Percentiles rank a stretch among this genome's conserved stretches.
phyloP scores from a whole-genome alignment of 2,329 filamentous ascomycete genomes.

The Drechslerella coelobrocha region DNA sequence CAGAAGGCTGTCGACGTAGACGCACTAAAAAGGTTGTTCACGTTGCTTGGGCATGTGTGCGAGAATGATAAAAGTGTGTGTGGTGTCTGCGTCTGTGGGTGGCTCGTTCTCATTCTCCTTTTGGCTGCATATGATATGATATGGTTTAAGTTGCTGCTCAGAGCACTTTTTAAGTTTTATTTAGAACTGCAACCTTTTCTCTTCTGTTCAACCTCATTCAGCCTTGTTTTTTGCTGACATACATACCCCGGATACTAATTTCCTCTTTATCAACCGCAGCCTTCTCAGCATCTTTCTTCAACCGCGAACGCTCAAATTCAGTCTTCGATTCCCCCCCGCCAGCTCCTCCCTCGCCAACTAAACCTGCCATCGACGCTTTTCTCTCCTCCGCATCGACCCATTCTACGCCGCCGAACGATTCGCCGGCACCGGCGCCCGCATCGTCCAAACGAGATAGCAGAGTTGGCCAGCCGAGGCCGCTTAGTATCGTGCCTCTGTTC shows the following conservation, averaged over 20 bases:
- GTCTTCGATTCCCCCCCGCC: constrained; percentile 6
- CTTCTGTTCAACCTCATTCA: constrained; percentile 11
- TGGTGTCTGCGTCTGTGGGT: background rate
- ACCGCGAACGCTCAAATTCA: constrained; percentile 54
- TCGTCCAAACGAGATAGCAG: constrained; percentile 56
- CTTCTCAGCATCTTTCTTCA: constrained; percentile 48
- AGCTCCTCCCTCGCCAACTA: constrained; percentile 34
- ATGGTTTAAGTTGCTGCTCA: constrained; percentile 4
- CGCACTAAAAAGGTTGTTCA: constrained; percentile 25
- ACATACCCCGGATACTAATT: background rate
- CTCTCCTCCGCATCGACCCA: constrained; percentile 51
- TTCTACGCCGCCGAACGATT: constrained; percentile 50
- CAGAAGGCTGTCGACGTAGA: constrained; percentile 16
- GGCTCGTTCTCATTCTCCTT: constrained; percentile 23
- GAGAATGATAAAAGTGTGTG: background rate
- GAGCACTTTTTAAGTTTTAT: constrained; percentile 2
- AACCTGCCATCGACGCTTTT: constrained; percentile 43
- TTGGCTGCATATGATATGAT: constrained; percentile 7
- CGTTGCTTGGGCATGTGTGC: constrained; percentile 44
- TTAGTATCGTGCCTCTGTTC: constrained; percentile 84
- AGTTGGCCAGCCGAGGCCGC: constrained; percentile 68
- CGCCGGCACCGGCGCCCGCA: constrained; percentile 41
- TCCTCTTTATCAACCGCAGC: too few relatives aligned
- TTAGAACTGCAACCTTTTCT: background rate
- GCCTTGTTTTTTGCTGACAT: constrained; percentile 15